Evolutionary conservation across 176 grass and related monocot species (phyloP), one percentile per base, ranked within the genome.

Genomic region (Typha latifolia): DNA sequence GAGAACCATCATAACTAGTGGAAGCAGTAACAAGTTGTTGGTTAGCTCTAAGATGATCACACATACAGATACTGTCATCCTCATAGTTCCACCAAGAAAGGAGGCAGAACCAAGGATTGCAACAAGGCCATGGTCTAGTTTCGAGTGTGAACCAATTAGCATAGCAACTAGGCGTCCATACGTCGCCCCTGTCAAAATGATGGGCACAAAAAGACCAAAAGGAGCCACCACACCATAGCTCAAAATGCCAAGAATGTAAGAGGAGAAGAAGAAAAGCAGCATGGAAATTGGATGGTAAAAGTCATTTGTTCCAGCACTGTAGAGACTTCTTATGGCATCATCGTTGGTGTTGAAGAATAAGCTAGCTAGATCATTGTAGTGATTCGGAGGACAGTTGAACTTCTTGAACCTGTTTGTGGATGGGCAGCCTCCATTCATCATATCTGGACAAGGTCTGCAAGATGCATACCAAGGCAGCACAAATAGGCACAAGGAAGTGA

Each of bases 161-260:
- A 89, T 89, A 3, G 85, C 88, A 0, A 86, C 76, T 1, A 89
- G 68, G 48, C 93, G 87, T 3, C 93, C 93, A 32, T 97, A 97
- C 16, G 76, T 97, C 10, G 93, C 93, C 11, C 93, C 93, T 1
- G 93, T 97, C 63, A 97, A 82, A 70, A 97, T 97, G 62, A 97
- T 78, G 32, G 93, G 93, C 6, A 97, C 83, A 5, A 97, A 97
- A 9, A 91, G 78, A 9, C 93, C 93, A 0, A 90, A 91, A 20
- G 93, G 93, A 5, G 93, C 85, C 0, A 91, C 93, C 2, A 96
- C 93, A 51, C 93, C 93, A 67, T 96, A 96, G 75, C 93, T 96
- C 18, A 96, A 79, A 11, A 96, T 64, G 69, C 93, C 85, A 0
- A 96, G 82, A 8, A 68, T 68, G 61, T 96, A 96, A 3, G 93